These are phyloP conservation scores for Calonectria hongkongensis DNA, from an alignment of 2,329 filamentous ascomycete species.

Conservation along the genomic window DNA sequence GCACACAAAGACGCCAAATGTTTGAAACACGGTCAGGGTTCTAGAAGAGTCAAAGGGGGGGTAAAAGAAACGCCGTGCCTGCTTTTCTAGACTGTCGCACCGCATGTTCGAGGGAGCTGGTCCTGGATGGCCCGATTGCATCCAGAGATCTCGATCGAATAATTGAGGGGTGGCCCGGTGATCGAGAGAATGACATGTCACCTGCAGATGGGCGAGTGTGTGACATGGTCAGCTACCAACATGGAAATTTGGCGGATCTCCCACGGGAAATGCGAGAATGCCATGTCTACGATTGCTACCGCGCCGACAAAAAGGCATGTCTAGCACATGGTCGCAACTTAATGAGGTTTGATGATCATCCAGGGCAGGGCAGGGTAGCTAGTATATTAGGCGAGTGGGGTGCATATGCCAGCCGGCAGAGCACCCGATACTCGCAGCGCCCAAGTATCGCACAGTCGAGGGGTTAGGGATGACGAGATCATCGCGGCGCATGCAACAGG, in stretches of 20 bases:
- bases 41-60: neutral
- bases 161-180: neutral
- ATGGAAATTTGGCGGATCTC: conserved; percentile 3
- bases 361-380: conserved; percentile 16
- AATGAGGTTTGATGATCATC: conserved; percentile 2
- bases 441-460: no score
- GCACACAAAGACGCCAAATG: neutral
- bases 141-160: conserved; percentile 10
- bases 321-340: neutral
- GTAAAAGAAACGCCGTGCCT: neutral
- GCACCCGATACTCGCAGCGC: neutral
- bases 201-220: conserved; percentile 17
- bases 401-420: neutral
- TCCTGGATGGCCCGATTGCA: neutral
- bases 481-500: neutral
- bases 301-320: neutral
- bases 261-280: neutral
- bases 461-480: neutral
- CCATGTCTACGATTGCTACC: neutral
- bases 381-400: neutral
- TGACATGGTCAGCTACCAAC: neutral
- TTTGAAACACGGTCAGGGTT: neutral
- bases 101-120: conserved; percentile 1
- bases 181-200: neutral
- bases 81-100: neutral